Evolutionary conservation across 2,329 filamentous ascomycete genomes (phyloP), one percentile per base, ranked within the genome.

Genomic region (Aspergillus jensenii): DNA sequence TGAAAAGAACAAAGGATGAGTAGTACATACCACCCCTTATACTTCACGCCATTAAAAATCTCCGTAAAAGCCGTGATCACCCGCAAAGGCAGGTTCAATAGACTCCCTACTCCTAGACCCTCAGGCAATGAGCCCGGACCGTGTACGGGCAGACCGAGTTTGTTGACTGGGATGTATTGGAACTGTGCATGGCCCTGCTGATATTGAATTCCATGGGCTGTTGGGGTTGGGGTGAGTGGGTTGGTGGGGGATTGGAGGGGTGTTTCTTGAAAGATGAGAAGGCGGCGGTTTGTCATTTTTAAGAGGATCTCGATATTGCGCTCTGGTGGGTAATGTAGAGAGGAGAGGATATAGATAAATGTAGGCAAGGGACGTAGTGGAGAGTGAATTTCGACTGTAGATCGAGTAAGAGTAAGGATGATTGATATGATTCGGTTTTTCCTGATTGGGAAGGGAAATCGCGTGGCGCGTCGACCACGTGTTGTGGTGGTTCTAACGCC

Each of bases 201-300:
- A 14, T 40, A 17, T 14, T 31, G 33, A 15, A 25, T 33, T 44
- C 17, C 8, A 4, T 17, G 31, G 25, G 21, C 31, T 14, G 45
- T 33, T 14, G 45, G 52, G 11, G 23, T 27, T 39, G 52, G 19
- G 12, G 52, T 39, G 31, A 46, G 50, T 68, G 58, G 23, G 65
- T 59, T 58, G 72, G 69, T 4, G 67, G 52, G 4, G 60, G 47
- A 49, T 71, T 71, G 59, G 68, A 69, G 53, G 58, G 68, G 69
- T 47, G 70, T 63, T 59, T 75, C 72, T 60, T 75, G 71, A 64
- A 75, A 74, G 60, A 75, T 71, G 48, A 75, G 65, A 33, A 75
- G 71, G 41, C 70, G 70, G 59, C 67, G 52, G 54, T 58, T 59
- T 40, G 25, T 33, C 56, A 56, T 62, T 43, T 31, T 31, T 31